A percentile compares a stretch with the other conserved stretches of the same genome.
Evolutionary conservation across 805 yeast species (phyloP).

Genomic region (Metschnikowia anglica): DNA sequence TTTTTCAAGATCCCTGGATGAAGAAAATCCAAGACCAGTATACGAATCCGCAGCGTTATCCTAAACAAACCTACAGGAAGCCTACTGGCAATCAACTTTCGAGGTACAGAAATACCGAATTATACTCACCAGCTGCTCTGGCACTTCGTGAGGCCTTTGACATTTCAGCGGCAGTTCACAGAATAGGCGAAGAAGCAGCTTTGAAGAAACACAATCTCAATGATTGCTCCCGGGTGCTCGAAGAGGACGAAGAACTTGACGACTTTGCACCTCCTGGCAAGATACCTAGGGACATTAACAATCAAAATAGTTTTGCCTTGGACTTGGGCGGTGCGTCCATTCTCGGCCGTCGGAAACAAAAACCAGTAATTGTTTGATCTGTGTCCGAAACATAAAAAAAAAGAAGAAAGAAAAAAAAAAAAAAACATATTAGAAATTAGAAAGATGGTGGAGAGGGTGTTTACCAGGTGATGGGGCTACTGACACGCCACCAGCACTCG

Average conservation of each 20-base stretch:
- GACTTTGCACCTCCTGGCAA: conserved; percentile 13
- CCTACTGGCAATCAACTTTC: conserved; percentile 9
- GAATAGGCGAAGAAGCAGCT: conserved; percentile 67
- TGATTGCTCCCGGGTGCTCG: conserved; percentile 27
- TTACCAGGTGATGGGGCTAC: too few relatives aligned
- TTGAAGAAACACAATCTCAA: conserved; percentile 24
- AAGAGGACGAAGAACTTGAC: conserved; percentile 41
- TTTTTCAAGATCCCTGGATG: conserved; percentile 72
- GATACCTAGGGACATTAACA: conserved; percentile 17
- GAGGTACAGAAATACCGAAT: conserved; percentile 25
- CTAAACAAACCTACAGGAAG: conserved; percentile 4
- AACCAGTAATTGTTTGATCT: conserved; percentile 17
- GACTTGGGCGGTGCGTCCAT: conserved; percentile 54
- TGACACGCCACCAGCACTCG: too few relatives aligned
- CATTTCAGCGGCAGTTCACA: conserved; percentile 80
- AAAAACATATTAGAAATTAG: not conserved
- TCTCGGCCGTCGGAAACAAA: conserved; percentile 42
- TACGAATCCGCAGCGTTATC: conserved; percentile 9
- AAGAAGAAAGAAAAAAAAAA: not conserved
- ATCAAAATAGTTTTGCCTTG: conserved; percentile 39
- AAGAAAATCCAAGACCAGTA: conserved; percentile 15
- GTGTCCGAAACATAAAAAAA: not conserved
- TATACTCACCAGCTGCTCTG: conserved; percentile 71
- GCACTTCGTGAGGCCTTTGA: conserved; percentile 86
- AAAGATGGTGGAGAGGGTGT: too few relatives aligned